Percentiles rank a stretch among this genome's conserved stretches.
Conservation (phyloP, 352 stramenopile genomes). For the Aphanomyces invadans region DNA sequence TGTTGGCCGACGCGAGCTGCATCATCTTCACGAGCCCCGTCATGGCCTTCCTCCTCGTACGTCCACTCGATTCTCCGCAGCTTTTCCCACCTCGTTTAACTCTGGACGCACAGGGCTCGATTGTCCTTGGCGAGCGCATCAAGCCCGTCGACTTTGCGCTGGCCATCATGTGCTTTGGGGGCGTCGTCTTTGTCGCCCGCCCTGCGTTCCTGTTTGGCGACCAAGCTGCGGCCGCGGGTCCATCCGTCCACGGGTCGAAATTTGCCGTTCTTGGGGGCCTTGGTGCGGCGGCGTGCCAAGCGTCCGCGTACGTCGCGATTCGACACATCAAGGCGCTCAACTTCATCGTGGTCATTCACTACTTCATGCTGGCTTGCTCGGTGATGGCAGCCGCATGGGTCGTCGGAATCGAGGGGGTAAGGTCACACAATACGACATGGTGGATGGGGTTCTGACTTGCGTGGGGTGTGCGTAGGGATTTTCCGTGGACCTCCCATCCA, state of each 20-base stretch:
- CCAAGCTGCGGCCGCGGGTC: conserved; percentile 21
- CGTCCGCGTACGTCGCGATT: conserved; percentile 62
- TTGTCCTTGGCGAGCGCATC: neutral
- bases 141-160: conserved; percentile 4
- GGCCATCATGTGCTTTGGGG: neutral
- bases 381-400: neutral
- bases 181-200: conserved; percentile 17
- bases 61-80: neutral
- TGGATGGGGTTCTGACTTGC: no score
- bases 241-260: conserved; percentile 22
- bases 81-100: neutral
- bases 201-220: conserved; percentile 19
- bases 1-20: conserved; percentile 52
- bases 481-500: conserved; percentile 22
- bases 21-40: conserved; percentile 40
- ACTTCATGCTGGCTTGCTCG: conserved; percentile 13
- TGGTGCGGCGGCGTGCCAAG: conserved; percentile 37
- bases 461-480: conserved; percentile 30
- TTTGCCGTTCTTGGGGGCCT: conserved; percentile 32
- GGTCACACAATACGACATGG: no score
- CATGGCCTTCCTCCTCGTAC: conserved; percentile 13
- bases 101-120: neutral
- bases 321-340: conserved; percentile 41
- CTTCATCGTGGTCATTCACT: conserved; percentile 15
- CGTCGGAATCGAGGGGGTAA: neutral